Conservation (phyloP, 2,329 filamentous ascomycete species). For the Teratosphaeria pseudoeucalypti region DNA sequence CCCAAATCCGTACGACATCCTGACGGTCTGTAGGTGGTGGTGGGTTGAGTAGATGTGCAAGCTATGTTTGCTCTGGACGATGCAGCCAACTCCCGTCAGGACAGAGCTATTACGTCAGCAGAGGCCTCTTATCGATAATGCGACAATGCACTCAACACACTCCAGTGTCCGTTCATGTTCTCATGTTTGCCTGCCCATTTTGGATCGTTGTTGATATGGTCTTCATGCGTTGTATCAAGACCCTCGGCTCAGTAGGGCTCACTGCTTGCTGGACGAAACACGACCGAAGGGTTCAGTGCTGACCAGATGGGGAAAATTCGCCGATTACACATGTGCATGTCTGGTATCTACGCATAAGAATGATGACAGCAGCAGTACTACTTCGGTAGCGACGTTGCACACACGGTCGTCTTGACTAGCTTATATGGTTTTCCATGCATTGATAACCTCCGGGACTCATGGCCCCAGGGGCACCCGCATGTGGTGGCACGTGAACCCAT, state of each 20-base stretch:
- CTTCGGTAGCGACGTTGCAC: neutral
- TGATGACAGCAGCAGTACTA: neutral
- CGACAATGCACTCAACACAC: too few relatives aligned
- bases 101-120: neutral
- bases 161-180: too few relatives aligned
- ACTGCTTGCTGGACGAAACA: too few relatives aligned
- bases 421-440: neutral
- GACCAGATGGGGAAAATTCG: neutral
- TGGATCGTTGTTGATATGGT: too few relatives aligned
- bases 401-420: neutral
- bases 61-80: neutral
- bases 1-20: conserved; percentile 31
- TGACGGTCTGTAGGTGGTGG: neutral
- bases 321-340: neutral
- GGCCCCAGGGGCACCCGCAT: neutral
- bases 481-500: neutral
- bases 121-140: too few relatives aligned
- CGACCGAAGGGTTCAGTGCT: neutral
- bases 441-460: neutral
- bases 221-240: too few relatives aligned
- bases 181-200: too few relatives aligned
- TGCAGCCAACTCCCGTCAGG: neutral
- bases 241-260: too few relatives aligned
- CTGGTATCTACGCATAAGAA: neutral
- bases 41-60: neutral